Conservation (phyloP, 805 yeast genomes). For the Jamesozyma spencerorum region DNA sequence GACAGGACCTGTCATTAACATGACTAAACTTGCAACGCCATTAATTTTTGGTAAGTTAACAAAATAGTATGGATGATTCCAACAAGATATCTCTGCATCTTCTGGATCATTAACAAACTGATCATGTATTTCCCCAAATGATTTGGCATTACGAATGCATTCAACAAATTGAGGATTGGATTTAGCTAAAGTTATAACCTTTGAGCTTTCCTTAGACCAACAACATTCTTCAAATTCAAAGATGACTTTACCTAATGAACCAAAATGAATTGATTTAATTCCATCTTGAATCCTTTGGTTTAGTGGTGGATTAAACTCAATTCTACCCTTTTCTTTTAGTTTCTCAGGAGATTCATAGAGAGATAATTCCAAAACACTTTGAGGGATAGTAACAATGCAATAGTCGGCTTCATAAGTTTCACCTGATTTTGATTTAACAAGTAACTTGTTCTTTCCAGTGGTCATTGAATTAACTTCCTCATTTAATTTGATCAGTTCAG, state of each 20-base stretch:
- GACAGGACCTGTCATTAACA: constrained; percentile 62
- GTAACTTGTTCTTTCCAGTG: constrained; percentile 18
- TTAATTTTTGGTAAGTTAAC: constrained; percentile 48
- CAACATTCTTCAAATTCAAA: constrained; percentile 55
- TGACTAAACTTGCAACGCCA: constrained; percentile 45
- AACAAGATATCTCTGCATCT: constrained; percentile 27
- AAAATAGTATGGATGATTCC: constrained; percentile 54
- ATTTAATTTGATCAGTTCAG: constrained; percentile 32
- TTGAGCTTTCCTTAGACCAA: constrained; percentile 50
- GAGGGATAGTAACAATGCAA: constrained; percentile 68
- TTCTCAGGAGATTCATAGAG: constrained; percentile 7
- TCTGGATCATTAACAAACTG: constrained; percentile 4
- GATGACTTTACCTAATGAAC: constrained; percentile 63
- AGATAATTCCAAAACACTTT: constrained; percentile 49
- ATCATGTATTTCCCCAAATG: constrained; percentile 12
- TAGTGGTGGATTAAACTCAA: constrained; percentile 47
- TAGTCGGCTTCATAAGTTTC: constrained; percentile 38
- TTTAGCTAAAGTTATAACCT: constrained; percentile 39
- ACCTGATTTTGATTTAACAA: constrained; percentile 31
- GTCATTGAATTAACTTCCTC: constrained; percentile 34
- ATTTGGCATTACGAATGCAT: constrained; percentile 13
- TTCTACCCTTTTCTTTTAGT: constrained; percentile 31
- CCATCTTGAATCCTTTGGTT: constrained; percentile 39
- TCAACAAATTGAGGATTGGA: constrained; percentile 11
- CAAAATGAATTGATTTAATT: constrained; percentile 45